phyloP scores from a whole-genome alignment of 2,329 filamentous ascomycete genomes.

The Aureobasidium lini region DNA sequence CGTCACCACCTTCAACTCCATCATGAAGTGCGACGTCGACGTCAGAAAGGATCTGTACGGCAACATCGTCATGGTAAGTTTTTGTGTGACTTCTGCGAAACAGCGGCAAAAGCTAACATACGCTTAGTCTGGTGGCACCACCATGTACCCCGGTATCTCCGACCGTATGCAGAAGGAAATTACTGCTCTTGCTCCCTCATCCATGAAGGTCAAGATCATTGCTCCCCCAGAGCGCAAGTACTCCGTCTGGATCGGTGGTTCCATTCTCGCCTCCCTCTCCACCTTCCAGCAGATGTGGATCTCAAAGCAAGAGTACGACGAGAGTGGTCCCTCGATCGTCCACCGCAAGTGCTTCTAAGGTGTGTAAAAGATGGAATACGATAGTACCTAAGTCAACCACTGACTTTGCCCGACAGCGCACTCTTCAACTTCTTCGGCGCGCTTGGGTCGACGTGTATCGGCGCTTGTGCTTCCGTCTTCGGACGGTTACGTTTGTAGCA shows the following conservation, averaged over 20 bases:
- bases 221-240: slow-evolving; percentile 99
- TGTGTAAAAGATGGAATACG: background rate
- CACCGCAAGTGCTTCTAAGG: slow-evolving; percentile 99
- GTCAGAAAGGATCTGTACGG: slow-evolving; percentile 99
- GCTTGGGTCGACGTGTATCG: slow-evolving; percentile 6
- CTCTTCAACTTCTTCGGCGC: slow-evolving; percentile 7
- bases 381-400: background rate
- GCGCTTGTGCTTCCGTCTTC: slow-evolving; percentile 2
- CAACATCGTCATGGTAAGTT: slow-evolving; percentile 99
- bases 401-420: slow-evolving; percentile 2
- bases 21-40: slow-evolving; percentile 99
- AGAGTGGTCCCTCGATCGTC: slow-evolving; percentile 98
- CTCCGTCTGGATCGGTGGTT: slow-evolving; percentile 99
- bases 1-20: slow-evolving; percentile 99
- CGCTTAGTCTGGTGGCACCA: slow-evolving; percentile 93
- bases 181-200: slow-evolving; percentile 95
- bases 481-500: slow-evolving; percentile 12
- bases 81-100: slow-evolving; percentile 15
- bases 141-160: slow-evolving; percentile 99
- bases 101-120: slow-evolving; percentile 28
- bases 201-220: slow-evolving; percentile 99
- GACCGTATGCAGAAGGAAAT: slow-evolving; percentile 99
- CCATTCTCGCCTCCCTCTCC: slow-evolving; percentile 96
- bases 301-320: slow-evolving; percentile 99
- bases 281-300: slow-evolving; percentile 99